phyloP scores from a whole-genome alignment of 2,329 filamentous ascomycete species.

The Calonectria crousiana region DNA sequence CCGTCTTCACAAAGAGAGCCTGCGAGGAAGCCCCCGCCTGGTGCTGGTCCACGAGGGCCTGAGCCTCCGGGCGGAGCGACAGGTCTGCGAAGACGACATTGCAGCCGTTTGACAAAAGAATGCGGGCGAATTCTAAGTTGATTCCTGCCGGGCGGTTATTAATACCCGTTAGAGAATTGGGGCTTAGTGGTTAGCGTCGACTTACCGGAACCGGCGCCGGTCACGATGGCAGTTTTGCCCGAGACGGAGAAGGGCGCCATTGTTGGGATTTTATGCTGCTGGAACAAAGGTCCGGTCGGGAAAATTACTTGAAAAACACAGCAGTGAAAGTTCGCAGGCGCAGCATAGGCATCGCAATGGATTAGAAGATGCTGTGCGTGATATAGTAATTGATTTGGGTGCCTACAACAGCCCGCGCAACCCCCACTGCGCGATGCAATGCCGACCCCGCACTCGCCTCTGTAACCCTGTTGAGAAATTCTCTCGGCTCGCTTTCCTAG shows the following conservation, averaged over 20 bases:
- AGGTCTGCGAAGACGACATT: constrained; percentile 61
- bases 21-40: constrained; percentile 36
- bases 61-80: constrained; percentile 55
- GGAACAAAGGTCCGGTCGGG: not conserved
- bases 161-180: not conserved
- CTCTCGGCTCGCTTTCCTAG: constrained; percentile 23
- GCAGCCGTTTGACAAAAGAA: constrained; percentile 56
- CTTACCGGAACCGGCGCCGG: constrained; percentile 45
- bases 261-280: not conserved
- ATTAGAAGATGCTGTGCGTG: not conserved
- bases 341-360: not conserved
- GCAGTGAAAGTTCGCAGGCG: no score
- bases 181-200: not conserved
- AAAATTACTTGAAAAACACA: not conserved
- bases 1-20: constrained; percentile 57
- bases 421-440: not conserved
- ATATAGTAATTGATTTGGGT: constrained; percentile 8
- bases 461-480: constrained; percentile 17
- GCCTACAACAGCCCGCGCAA: not conserved
- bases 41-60: constrained; percentile 47
- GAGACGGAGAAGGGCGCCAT: constrained; percentile 40
- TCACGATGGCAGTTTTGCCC: constrained; percentile 46
- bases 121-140: constrained; percentile 57
- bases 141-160: constrained; percentile 49
- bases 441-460: constrained; percentile 36